Evolutionary conservation across 768 basidiomycete species (phyloP), one percentile per base, ranked within the genome.

Genomic region (Crepidotus variabilis): DNA sequence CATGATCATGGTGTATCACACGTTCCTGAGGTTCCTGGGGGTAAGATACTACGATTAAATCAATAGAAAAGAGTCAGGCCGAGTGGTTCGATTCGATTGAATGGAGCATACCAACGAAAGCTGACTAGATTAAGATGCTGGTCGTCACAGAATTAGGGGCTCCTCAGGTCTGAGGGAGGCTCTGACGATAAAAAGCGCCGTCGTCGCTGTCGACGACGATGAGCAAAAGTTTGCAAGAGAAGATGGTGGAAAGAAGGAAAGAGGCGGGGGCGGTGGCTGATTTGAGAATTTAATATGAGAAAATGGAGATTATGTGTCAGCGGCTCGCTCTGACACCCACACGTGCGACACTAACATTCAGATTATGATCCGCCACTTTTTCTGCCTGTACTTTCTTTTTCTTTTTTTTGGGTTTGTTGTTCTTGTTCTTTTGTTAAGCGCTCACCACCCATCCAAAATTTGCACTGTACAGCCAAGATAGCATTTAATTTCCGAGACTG

Each of bases 1-100:
- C 67, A 71, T 74, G 61, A 73, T 72, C 75, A 77, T 76, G 70
- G 66, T 70, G 74, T 65, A 70, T 67, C 65, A 71, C 70, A 67
- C 66, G 69, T 71, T 72, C 67, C 69, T 71, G 63, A 60, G 60
- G 66, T 57, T 60, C 63, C 70, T 67, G 63, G 60, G 57, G 59
- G 45, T 58, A 60, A 63, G 59, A 62, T 51, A 52, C 35, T 52
- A 23, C 8, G 20, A 20, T 36, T 28, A 28, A 28, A 28, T 28
- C 28, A 28, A 28, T 28, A 28, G 43, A 18, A 23, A 16, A 14
- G 22, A 14, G 21, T 22, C 47, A 49, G 24, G 4, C 14, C 6
- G 47, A 49, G 21, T 23, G 47, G 47, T 49, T 49, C 47, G 47
- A 49, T 49, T 49, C n/a, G 20, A 52, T 50, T 49, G 28, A 28